A percentile compares a stretch with the other conserved stretches of the same genome.
phyloP scores from a whole-genome alignment of 108 stramenopile genomes.

The Cyclotella sp. region DNA sequence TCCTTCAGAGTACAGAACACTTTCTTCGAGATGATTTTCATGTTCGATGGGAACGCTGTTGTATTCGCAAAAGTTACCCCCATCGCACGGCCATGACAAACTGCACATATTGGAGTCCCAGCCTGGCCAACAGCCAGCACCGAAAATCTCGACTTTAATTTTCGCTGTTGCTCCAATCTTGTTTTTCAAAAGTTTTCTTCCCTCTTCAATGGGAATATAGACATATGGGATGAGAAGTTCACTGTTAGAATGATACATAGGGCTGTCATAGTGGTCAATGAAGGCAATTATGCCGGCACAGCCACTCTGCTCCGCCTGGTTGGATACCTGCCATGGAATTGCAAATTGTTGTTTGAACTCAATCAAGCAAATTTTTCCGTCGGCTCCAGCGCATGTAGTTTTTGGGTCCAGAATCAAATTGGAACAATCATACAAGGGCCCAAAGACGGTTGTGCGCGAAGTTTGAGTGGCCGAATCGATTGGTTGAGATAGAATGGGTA shows the following conservation, averaged over 20 bases:
- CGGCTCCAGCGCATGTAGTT: background rate
- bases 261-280: no score
- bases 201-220: background rate
- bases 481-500: background rate
- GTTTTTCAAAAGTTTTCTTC: background rate
- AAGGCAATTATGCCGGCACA: background rate
- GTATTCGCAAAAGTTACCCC: background rate
- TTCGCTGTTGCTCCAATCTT: background rate
- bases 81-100: background rate
- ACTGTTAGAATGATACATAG: no score
- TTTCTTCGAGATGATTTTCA: background rate
- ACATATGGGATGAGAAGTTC: background rate
- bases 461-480: slow-evolving; percentile 8
- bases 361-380: no score
- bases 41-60: background rate
- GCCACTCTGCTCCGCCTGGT: slow-evolving; percentile 1
- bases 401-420: background rate
- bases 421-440: slow-evolving; percentile 3
- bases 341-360: background rate
- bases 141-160: background rate
- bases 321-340: background rate
- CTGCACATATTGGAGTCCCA: background rate
- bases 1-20: background rate
- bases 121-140: background rate
- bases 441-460: background rate